Percentiles rank a stretch among this genome's conserved stretches.
phyloP scores from a whole-genome alignment of 257 asterid species.

The Verbena officinalis region DNA sequence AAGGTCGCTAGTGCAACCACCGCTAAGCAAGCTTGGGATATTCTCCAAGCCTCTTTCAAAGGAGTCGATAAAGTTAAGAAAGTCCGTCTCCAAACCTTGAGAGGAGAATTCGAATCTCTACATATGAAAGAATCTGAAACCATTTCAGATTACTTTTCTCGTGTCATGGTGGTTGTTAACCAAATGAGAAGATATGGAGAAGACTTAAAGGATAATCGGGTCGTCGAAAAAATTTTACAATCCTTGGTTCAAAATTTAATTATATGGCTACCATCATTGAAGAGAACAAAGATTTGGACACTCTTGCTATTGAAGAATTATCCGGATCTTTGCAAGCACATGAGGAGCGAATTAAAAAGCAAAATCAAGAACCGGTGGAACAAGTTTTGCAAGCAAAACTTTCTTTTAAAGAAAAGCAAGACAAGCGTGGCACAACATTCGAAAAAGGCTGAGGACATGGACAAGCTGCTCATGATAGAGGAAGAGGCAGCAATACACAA shows the following conservation, averaged over 20 bases:
- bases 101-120: slow-evolving; percentile 5
- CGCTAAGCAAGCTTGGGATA: slow-evolving; percentile 16
- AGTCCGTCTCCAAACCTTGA: slow-evolving; percentile 18
- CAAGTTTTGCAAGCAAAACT: not conserved
- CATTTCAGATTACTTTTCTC: slow-evolving; percentile 1
- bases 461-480: too few species aligned
- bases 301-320: not conserved
- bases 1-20: slow-evolving; percentile 2
- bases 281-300: not conserved
- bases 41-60: slow-evolving; percentile 13
- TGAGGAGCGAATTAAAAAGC: not conserved
- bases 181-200: slow-evolving; percentile 12
- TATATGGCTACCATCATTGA: not conserved
- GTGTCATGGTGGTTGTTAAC: slow-evolving; percentile 8
- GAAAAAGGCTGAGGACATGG: too few species aligned
- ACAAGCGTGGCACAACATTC: too few species aligned
- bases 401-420: not conserved
- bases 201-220: not conserved
- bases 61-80: slow-evolving; percentile 18
- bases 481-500: not conserved
- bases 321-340: slow-evolving; percentile 3
- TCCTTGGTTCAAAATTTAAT: not conserved
- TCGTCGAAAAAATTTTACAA: not conserved
- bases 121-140: slow-evolving; percentile 4
- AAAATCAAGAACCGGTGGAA: not conserved